Percentiles rank a stretch among this genome's conserved stretches.
Conservation (phyloP, 768 basidiomycete species). For the Agrocybe pediades region DNA sequence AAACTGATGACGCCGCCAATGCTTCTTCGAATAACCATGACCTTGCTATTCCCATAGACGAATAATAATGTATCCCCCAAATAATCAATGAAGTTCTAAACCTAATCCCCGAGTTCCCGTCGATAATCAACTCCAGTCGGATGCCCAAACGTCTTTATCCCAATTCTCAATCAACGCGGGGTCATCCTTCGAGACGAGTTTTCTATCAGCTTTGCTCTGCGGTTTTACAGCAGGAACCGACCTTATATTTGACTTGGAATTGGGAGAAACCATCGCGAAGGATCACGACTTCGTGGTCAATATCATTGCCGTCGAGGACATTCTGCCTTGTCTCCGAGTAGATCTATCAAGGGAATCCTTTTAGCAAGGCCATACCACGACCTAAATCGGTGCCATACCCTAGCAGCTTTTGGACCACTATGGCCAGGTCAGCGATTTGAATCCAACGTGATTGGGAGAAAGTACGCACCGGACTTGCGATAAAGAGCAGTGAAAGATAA, state of each 20-base stretch:
- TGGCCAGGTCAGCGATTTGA: slow-evolving; percentile 8
- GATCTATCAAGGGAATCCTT: slow-evolving; percentile 41
- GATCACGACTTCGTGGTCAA: slow-evolving; percentile 58
- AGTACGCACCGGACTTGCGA: slow-evolving; percentile 73
- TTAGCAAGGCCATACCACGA: background rate
- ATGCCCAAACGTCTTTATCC: slow-evolving; percentile 65
- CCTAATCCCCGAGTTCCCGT: background rate
- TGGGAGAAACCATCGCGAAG: slow-evolving; percentile 72
- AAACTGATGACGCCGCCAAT: no score
- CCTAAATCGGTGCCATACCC: slow-evolving; percentile 41
- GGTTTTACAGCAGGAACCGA: slow-evolving; percentile 20
- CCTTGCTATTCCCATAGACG: background rate
- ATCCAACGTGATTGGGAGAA: background rate
- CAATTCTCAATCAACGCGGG: slow-evolving; percentile 75
- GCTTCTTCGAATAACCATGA: background rate
- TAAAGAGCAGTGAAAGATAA: slow-evolving; percentile 80
- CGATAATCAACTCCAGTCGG: slow-evolving; percentile 27
- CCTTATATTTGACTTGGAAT: slow-evolving; percentile 74
- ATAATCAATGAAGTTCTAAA: background rate
- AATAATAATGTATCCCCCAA: background rate
- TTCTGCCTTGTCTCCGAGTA: slow-evolving; percentile 65
- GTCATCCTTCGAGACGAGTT: slow-evolving; percentile 51
- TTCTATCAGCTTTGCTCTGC: background rate
- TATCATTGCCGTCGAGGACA: slow-evolving; percentile 39
- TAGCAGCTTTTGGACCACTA: slow-evolving; percentile 80